Percentiles rank a stretch among this genome's conserved stretches.
Conservation (phyloP, 495 filamentous ascomycete species). For the Parmelia sp. region DNA sequence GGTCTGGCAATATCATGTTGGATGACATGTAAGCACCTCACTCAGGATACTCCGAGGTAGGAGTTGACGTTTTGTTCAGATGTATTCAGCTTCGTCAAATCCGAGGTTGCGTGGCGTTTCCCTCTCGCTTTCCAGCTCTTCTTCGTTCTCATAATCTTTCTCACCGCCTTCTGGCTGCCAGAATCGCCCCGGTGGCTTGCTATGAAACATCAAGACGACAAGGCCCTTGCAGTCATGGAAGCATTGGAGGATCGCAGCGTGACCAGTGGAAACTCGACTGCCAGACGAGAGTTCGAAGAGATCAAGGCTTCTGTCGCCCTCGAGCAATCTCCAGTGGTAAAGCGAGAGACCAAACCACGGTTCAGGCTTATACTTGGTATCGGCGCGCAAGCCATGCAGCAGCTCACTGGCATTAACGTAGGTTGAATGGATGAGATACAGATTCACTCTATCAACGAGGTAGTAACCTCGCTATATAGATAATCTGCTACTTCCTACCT, state of each 20-base stretch:
- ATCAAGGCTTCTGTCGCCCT: constrained; percentile 33
- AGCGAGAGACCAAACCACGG: constrained; percentile 28
- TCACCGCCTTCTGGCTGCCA: constrained; percentile 34
- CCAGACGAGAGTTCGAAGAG: constrained; percentile 34
- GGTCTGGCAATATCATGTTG: constrained; percentile 30
- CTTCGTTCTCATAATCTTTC: constrained; percentile 31
- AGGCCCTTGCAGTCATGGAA: constrained; percentile 36
- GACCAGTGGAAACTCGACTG: constrained; percentile 25
- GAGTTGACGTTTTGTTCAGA: constrained; percentile 30
- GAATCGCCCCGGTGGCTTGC: constrained; percentile 47
- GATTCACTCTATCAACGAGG: too few species aligned
- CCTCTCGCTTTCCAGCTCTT: constrained; percentile 36
- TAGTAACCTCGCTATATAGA: too few species aligned
- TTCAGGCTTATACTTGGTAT: constrained; percentile 30
- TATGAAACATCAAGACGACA: constrained; percentile 35
- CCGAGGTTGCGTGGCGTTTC: constrained; percentile 33
- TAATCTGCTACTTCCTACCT: constrained; percentile 32
- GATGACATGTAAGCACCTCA: constrained; percentile 25
- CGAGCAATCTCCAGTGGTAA: constrained; percentile 26
- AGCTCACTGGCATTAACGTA: constrained; percentile 34
- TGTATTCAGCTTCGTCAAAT: constrained; percentile 15
- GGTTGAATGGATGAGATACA: too few species aligned
- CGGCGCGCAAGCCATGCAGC: constrained; percentile 31
- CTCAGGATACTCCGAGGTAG: constrained; percentile 27
- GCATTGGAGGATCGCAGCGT: constrained; percentile 35